These are phyloP conservation scores for Backusella tarrabulga DNA, from an alignment of 192 early-diverging fungal species.

Conservation along the genomic window DNA sequence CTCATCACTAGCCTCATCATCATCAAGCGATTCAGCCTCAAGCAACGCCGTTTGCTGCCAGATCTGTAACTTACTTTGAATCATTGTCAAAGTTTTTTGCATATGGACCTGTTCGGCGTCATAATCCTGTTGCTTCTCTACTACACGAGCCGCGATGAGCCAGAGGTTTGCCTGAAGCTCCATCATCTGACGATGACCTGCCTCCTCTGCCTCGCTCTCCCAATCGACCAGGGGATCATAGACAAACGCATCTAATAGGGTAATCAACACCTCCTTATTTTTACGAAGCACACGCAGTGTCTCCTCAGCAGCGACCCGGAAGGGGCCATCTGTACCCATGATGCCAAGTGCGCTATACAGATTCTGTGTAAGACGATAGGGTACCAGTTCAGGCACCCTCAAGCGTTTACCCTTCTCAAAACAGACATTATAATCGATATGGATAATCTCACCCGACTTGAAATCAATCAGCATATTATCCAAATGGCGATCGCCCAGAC, in stretches of 20 bases:
- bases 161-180: conserved; percentile 28
- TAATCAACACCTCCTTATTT: conserved; percentile 78
- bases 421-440: conserved; percentile 96
- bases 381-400: conserved; percentile 86
- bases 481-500: conserved; percentile 90
- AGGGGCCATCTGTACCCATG: conserved; percentile 76
- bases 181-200: conserved; percentile 26
- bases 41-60: conserved; percentile 6
- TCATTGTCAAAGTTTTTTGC: background rate
- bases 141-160: conserved; percentile 23
- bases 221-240: conserved; percentile 81
- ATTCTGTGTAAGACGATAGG: conserved; percentile 89
- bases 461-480: conserved; percentile 91
- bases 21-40: conserved; percentile 4
- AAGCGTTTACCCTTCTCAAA: conserved; percentile 93
- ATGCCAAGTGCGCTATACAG: conserved; percentile 88
- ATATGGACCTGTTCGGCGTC: background rate
- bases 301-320: conserved; percentile 74
- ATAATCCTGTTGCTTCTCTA: conserved; percentile 17
- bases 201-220: conserved; percentile 40
- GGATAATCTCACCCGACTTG: conserved; percentile 80
- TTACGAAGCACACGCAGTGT: conserved; percentile 76
- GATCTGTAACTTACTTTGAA: background rate
- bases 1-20: conserved; percentile 1
- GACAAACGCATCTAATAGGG: conserved; percentile 91